A percentile compares a stretch with the other conserved stretches of the same genome.
Conservation (phyloP, 2,329 filamentous ascomycete species). For the Cephalotrichum gorgonifer region DNA sequence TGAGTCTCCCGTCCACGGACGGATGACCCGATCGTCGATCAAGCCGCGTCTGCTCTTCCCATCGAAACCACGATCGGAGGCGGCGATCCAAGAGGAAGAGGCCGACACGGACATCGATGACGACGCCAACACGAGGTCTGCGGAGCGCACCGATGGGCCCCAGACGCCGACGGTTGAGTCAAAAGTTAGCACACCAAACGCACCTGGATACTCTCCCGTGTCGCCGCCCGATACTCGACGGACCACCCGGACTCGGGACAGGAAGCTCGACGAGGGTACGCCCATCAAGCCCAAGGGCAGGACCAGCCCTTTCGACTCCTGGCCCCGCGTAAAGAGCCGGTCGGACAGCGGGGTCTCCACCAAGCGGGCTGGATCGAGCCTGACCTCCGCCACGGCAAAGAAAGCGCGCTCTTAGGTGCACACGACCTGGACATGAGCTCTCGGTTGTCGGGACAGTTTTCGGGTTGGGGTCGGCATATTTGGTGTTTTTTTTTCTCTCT, state of each 20-base stretch:
- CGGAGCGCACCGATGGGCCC: not conserved
- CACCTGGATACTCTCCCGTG: conserved; percentile 43
- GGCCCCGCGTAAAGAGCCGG: conserved; percentile 53
- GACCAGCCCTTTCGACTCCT: conserved; percentile 55
- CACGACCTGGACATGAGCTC: not conserved
- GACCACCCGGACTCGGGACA: conserved; percentile 45
- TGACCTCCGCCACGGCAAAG: conserved; percentile 20
- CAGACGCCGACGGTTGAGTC: conserved; percentile 15
- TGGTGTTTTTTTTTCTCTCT: not conserved
- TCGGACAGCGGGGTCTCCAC: conserved; percentile 11
- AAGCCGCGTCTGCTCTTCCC: conserved; percentile 66
- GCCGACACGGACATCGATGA: conserved; percentile 48
- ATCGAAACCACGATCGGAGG: conserved; percentile 32
- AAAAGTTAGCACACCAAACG: conserved; percentile 31
- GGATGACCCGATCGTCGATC: conserved; percentile 55
- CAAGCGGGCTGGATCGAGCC: conserved; percentile 29
- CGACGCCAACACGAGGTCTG: conserved; percentile 18
- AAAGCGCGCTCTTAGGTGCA: conserved; percentile 21
- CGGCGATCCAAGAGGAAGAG: conserved; percentile 46
- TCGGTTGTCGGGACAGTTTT: not conserved
- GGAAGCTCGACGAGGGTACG: conserved; percentile 30
- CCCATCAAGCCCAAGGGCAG: conserved; percentile 28
- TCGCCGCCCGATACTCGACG: conserved; percentile 55
- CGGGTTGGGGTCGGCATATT: not conserved
- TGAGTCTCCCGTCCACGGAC: conserved; percentile 16